Evolutionary conservation across 2,329 filamentous ascomycete genomes (phyloP).

Genomic region (Apiospora arundinis): DNA sequence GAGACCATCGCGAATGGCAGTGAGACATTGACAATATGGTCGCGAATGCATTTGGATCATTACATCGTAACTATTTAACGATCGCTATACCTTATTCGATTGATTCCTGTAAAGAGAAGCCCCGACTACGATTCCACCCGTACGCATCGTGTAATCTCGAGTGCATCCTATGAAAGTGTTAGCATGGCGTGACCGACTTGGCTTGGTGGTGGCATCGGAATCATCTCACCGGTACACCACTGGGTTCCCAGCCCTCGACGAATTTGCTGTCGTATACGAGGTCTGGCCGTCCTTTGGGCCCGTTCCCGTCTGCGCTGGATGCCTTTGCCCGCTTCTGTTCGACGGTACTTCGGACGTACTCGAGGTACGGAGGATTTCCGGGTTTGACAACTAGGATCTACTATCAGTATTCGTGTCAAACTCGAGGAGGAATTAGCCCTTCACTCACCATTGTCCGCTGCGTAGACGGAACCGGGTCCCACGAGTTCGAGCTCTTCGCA

Average conservation of each 20-base stretch:
- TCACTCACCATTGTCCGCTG: conserved; percentile 65
- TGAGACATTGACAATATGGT: neutral
- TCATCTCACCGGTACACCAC: conserved; percentile 65
- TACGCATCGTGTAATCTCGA: conserved; percentile 67
- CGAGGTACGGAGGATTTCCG: conserved; percentile 72
- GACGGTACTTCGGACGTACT: conserved; percentile 71
- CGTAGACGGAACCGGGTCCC: conserved; percentile 65
- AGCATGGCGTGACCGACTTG: conserved; percentile 31
- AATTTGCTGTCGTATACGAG: conserved; percentile 70
- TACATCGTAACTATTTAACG: neutral
- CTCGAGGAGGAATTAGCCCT: too few species aligned
- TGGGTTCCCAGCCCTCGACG: conserved; percentile 71
- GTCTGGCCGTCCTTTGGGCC: conserved; percentile 62
- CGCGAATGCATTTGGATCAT: neutral
- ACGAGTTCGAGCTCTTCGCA: conserved; percentile 75
- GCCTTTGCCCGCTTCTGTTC: conserved; percentile 62
- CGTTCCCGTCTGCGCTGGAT: conserved; percentile 38
- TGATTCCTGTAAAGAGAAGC: neutral
- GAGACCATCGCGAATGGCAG: neutral
- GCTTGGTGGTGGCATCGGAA: too few species aligned
- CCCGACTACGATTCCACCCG: neutral
- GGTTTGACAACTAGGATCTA: conserved; percentile 63
- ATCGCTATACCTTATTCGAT: neutral
- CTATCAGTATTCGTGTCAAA: neutral
- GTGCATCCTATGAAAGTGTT: conserved; percentile 59